Base-by-base conservation (phyloP, 495 filamentous ascomycete species). In the Neurospora terricola region DNA sequence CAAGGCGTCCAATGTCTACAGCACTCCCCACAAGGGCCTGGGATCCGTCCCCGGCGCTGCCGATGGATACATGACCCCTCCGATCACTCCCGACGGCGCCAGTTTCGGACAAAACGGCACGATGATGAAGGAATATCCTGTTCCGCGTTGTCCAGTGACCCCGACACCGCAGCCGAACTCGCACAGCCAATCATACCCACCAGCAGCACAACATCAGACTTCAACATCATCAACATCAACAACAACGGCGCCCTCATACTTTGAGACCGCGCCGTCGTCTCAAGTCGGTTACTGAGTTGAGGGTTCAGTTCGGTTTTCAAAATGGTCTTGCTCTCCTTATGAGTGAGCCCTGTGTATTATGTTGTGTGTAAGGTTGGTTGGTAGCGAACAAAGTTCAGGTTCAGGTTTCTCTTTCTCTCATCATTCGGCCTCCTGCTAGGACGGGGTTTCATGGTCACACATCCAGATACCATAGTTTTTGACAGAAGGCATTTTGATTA, bases 1-100 rank as follows among this genome's bases (percentile, higher is more conserved):
- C 78, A 90, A 90, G 78, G 82, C 88, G n/a, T 72, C 84, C 73
- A 85, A 83, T 75, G 90, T 87, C 59, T 89, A 87, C 79, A 91
- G 88, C 75, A 98, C 96, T 10, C 96, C 96, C 30, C 91, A 95
- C 79, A 99, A 99, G 85, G 87, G 87, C 16, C 86, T 90, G 68
- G 85, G 88, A 75, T 85, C 88, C 69, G 82, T 86, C 38, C 86
- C 88, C 38, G 86, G 88, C 72, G 86, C 91, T 72, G 88, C 90
- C 16, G 88, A 94, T 78, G 96, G 95, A 30, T 95, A 94, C 79
- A 88, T 96, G 72, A 98, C 96, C 30, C 96, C 96, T 23, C 96
- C 96, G 4, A 97, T 98, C 78, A 98, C 96, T 0, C 96, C 96
- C n/a, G 94, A 96, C 76, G 90, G 90, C 27, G 87, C 89, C 71